phyloP scores from a whole-genome alignment of 1,284 basidiomycete genomes.

The Irpex sp. region DNA sequence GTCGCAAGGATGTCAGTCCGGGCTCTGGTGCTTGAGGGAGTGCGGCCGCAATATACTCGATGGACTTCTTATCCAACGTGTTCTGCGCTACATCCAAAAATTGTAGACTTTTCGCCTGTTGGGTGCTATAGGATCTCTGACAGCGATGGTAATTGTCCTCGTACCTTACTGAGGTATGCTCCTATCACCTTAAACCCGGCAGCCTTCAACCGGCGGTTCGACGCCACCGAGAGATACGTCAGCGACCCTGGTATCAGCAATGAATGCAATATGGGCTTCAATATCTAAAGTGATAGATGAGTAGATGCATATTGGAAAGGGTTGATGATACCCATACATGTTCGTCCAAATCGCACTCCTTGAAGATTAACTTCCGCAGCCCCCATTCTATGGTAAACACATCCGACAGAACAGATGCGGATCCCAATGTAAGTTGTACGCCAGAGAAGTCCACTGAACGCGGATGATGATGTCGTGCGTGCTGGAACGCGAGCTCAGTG shows the following conservation, averaged over 20 bases:
- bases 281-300: slow-evolving; percentile 40
- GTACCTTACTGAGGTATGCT: slow-evolving; percentile 73
- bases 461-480: slow-evolving; percentile 50
- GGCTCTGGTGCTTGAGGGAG: slow-evolving; percentile 51
- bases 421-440: slow-evolving; percentile 65
- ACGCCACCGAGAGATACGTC: slow-evolving; percentile 83
- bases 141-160: slow-evolving; percentile 14
- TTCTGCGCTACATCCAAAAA: slow-evolving; percentile 93
- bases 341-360: slow-evolving; percentile 81
- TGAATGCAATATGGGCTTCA: slow-evolving; percentile 90
- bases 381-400: slow-evolving; percentile 90
- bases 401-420: slow-evolving; percentile 82
- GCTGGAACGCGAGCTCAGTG: slow-evolving; percentile 30
- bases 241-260: slow-evolving; percentile 83
- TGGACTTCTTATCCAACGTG: slow-evolving; percentile 75
- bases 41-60: slow-evolving; percentile 80
- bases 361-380: slow-evolving; percentile 75
- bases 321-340: slow-evolving; percentile 43
- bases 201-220: slow-evolving; percentile 79
- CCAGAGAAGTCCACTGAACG: slow-evolving; percentile 77
- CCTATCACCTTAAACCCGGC: slow-evolving; percentile 81
- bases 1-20: slow-evolving; percentile 70
- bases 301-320: background rate
- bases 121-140: background rate
- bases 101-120: slow-evolving; percentile 67